phyloP scores from a whole-genome alignment of 2,329 filamentous ascomycete genomes.

The Aspergillus sojae region DNA sequence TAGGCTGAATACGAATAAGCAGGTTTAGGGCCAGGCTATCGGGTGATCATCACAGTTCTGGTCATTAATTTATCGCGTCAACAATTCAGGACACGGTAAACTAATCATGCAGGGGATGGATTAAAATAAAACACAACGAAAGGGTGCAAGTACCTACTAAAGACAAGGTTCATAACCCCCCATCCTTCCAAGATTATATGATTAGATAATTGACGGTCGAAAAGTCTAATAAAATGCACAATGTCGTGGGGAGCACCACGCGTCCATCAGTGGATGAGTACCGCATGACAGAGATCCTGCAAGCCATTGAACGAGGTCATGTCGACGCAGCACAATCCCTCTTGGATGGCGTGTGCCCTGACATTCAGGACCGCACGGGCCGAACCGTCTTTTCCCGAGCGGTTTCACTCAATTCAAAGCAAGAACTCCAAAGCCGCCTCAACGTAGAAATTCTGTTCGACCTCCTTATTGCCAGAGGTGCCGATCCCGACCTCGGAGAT shows the following conservation, averaged over 20 bases:
- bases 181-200: neutral
- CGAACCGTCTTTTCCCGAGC: neutral
- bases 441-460: conserved; percentile 5
- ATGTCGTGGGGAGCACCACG: neutral
- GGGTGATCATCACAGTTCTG: neutral
- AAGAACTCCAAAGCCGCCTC: neutral
- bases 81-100: neutral
- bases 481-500: conserved; percentile 14
- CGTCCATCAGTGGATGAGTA: neutral
- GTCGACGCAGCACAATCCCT: neutral
- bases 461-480: conserved; percentile 15
- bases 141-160: neutral
- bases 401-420: neutral
- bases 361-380: neutral
- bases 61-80: neutral
- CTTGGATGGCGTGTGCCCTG: neutral
- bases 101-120: neutral
- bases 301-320: neutral
- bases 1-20: neutral
- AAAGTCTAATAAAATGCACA: neutral
- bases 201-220: neutral
- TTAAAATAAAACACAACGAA: neutral
- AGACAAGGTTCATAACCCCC: neutral
- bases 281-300: neutral
- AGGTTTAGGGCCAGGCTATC: neutral